Evolutionary conservation across 1,284 basidiomycete species (phyloP), one percentile per base, ranked within the genome.

Genomic region (Cutaneotrichosporon sp.): DNA sequence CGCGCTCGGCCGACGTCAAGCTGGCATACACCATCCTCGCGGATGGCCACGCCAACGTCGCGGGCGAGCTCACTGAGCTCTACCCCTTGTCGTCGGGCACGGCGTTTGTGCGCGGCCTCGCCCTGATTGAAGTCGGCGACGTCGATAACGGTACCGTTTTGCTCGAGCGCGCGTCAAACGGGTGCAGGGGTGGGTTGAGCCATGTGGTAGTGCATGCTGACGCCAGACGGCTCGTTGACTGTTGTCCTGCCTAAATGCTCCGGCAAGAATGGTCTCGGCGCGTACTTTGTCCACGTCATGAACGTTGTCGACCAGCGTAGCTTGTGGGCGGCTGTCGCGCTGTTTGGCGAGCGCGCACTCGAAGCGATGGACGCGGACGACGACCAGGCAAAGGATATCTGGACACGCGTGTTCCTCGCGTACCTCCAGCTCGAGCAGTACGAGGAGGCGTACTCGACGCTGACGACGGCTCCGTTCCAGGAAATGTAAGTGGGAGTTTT

Each of bases 361-460:
- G 83, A 85, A 33, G 41, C 55, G 18, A 58, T 54, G 15, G 30
- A 43, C 10, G 4, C 23, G 2, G 52, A 48, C n/a, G 79, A 77
- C 22, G 72, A 75, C 18, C 81, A 86, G 58, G 81, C 82, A 3
- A 76, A 80, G 34, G 79, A 83, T 20, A 72, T 94, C 41, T 93
- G 90, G 89, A 80, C 80, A 53, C 84, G 78, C 54, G 78, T 92
- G n/a, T 87, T 87, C 72, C 81, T 84, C 67, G 86, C 87, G 23
- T 81, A 85, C 56, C 83, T 83, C 17, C 84, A 86, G 48, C 76
- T 89, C 37, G 82, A 81, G 4, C 76, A 81, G 58, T 94, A 86
- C 73, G 88, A 92, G 63, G 85, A 90, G 63, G 91, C 92, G 0
- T 94, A 94, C 76, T 80, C 83, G 45, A 79, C 83, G 7, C 76